Percentiles rank a stretch among this genome's conserved stretches.
phyloP scores from a whole-genome alignment of 345 rosid species.

The Viola odorata region DNA sequence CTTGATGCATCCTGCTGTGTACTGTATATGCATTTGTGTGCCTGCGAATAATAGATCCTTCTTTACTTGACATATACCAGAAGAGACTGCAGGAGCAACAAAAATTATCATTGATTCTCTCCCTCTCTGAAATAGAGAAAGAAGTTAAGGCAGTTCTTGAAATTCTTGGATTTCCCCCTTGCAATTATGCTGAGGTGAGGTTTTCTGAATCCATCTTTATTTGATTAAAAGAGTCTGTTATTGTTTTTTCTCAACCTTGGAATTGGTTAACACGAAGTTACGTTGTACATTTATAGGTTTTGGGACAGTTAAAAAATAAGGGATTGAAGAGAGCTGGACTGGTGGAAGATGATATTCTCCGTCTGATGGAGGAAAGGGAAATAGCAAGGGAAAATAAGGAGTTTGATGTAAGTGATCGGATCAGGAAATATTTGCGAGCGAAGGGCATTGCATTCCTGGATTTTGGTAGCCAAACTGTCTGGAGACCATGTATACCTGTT shows the following conservation, averaged over 20 bases:
- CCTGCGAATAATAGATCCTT: not conserved
- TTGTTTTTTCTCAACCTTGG: not conserved
- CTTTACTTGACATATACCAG: slow-evolving; percentile 32
- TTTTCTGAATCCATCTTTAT: not conserved
- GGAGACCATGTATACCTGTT: slow-evolving; percentile 73
- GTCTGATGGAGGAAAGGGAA: slow-evolving; percentile 52
- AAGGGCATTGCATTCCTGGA: slow-evolving; percentile 88
- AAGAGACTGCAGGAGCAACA: slow-evolving; percentile 71
- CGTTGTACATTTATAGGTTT: slow-evolving; percentile 27
- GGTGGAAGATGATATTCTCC: slow-evolving; percentile 44
- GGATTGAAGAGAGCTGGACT: slow-evolving; percentile 63
- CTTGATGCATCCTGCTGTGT: no score
- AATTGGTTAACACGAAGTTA: not conserved
- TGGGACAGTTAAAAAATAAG: slow-evolving; percentile 56
- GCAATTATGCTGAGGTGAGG: slow-evolving; percentile 48
- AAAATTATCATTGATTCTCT: slow-evolving; percentile 40
- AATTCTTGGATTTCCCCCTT: slow-evolving; percentile 55
- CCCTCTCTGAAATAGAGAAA: slow-evolving; percentile 53
- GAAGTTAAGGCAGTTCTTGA: slow-evolving; percentile 53
- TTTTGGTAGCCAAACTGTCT: slow-evolving; percentile 60
- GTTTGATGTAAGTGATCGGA: slow-evolving; percentile 58
- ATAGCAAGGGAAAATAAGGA: slow-evolving; percentile 61
- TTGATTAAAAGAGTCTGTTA: not conserved
- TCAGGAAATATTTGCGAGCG: slow-evolving; percentile 52
- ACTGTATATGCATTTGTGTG: not conserved